Percentiles rank a stretch among this genome's conserved stretches.
These are phyloP conservation scores for Acanthamoeba lenticulata DNA, from an alignment of 208 protist species.

Conservation along the genomic window DNA sequence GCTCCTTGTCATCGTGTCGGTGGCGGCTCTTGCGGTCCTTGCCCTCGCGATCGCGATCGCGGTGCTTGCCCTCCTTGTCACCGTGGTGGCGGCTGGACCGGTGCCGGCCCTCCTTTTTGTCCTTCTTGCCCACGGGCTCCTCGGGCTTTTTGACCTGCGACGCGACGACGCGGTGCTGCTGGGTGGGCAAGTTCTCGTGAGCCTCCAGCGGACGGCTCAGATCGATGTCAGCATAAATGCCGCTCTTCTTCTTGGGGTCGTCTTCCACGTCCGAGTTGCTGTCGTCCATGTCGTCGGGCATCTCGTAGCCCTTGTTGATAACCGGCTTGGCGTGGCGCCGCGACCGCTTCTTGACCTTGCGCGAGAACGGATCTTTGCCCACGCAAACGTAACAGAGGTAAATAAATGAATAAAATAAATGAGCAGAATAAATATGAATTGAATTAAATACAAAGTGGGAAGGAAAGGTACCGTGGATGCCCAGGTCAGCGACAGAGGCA, in stretches of 20 bases:
- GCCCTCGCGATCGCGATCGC: background rate
- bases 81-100: background rate
- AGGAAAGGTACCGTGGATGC: background rate
- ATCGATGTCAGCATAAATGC: constrained; percentile 53
- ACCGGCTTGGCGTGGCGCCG: background rate
- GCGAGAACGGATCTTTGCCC: constrained; percentile 18
- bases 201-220: constrained; percentile 28
- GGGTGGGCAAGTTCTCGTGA: background rate
- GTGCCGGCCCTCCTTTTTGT: background rate
- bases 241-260: background rate
- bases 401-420: background rate
- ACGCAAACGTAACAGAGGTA: background rate
- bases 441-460: background rate
- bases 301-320: constrained; percentile 33
- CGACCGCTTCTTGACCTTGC: background rate
- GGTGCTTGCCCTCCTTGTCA: background rate
- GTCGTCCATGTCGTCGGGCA: constrained; percentile 46
- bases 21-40: constrained; percentile 3
- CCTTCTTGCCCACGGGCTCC: background rate
- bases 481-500: background rate
- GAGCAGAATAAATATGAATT: background rate
- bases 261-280: constrained; percentile 28
- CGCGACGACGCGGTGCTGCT: background rate
- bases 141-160: background rate
- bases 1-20: background rate